These are phyloP conservation scores for Achaetomium macrosporum DNA, from an alignment of 2,329 filamentous ascomycete genomes.

Conservation along the genomic window DNA sequence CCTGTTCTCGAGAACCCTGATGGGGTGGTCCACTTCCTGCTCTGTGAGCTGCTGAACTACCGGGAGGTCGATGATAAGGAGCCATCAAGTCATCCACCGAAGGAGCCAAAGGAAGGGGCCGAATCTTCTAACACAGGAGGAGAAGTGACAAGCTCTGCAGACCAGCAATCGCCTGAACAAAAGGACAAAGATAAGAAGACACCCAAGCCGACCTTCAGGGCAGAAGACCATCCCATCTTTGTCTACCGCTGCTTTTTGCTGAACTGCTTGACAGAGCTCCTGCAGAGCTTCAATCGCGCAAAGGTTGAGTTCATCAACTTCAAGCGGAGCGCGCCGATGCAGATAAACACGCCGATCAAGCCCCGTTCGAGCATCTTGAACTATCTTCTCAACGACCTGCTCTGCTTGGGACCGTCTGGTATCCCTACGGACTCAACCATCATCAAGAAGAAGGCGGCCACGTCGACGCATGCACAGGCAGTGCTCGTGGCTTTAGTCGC, in stretches of 20 bases:
- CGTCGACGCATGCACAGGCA: slow-evolving; percentile 78
- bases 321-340: slow-evolving; percentile 81
- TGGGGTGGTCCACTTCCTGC: slow-evolving; percentile 88
- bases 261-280: slow-evolving; percentile 82
- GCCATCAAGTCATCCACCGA: slow-evolving; percentile 34
- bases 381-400: slow-evolving; percentile 79
- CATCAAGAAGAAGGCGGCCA: slow-evolving; percentile 79
- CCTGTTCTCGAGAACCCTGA: slow-evolving; percentile 89
- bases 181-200: slow-evolving; percentile 57
- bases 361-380: slow-evolving; percentile 89
- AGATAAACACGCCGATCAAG: slow-evolving; percentile 84
- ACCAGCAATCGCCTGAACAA: slow-evolving; percentile 18
- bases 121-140: slow-evolving; percentile 32
- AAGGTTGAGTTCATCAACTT: slow-evolving; percentile 99
- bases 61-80: slow-evolving; percentile 88
- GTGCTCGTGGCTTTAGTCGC: slow-evolving; percentile 81
- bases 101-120: slow-evolving; percentile 37
- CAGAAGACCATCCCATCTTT: slow-evolving; percentile 91
- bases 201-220: slow-evolving; percentile 73
- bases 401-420: slow-evolving; percentile 54
- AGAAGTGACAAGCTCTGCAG: slow-evolving; percentile 23
- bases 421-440: slow-evolving; percentile 67
- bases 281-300: slow-evolving; percentile 86
- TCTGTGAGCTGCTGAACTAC: slow-evolving; percentile 88
- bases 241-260: slow-evolving; percentile 94